Evolutionary conservation across 2,329 filamentous ascomycete species (phyloP), one percentile per base, ranked within the genome.

Genomic region (Pseudocercospora eumusae): DNA sequence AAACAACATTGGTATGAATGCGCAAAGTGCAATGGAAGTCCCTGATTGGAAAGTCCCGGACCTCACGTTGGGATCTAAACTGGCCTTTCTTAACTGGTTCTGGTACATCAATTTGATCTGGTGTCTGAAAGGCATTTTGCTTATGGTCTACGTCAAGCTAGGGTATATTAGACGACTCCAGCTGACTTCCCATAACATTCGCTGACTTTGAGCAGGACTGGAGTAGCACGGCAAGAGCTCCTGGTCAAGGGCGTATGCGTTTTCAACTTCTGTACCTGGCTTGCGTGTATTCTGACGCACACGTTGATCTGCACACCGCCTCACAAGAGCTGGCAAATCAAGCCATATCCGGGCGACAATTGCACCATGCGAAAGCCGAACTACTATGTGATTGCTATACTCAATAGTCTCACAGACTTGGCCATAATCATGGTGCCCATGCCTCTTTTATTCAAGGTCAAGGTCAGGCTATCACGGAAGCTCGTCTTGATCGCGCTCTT

Each of bases 321-420:
- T n/a, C 56, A 62, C 47, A 66, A 62, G 23, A 71, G 69, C 40
- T 75, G 73, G 73, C 73, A 75, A 56, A 69, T 75, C 42, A 71
- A 74, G 57, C 73, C 73, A 13, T 67, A 63, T 52, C 44, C 65
- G 11, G 65, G 65, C 44, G 64, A 66, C 71, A 73, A 68, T 27
- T 70, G 68, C 61, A 68, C 66, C 49, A 54, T 65, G 11, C 49
- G 65, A 9, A 65, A 81, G 15, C 77, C 85, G 68, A 86, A 86
- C 67, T 78, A 85, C 10, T 85, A 86, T 56, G 82, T 83, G 15
- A 85, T 87, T 62, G 81, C 83, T 1, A 77, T 80, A 3, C 81
- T 88, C 69, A 88, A 88, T 66, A 82, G 87, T 54, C 81, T 82
- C 2, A 86, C 84, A 25, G 86, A 88, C 65, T 40, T 86, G 2